Base-by-base conservation (phyloP, 2,329 filamentous ascomycete species). In the Epichloe gansuensis region DNA sequence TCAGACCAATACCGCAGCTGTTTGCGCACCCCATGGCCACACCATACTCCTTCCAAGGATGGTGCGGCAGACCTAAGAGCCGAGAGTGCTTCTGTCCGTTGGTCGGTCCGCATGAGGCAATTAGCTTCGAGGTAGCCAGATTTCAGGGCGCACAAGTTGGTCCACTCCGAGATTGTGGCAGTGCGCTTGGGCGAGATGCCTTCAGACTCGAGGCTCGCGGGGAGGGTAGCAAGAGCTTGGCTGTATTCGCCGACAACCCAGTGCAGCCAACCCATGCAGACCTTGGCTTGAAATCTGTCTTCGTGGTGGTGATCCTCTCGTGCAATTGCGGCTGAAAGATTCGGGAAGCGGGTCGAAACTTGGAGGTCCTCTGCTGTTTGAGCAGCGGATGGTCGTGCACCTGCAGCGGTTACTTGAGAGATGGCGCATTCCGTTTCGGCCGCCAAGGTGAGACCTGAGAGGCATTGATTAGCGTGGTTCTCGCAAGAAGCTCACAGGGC, bases 191-290 rank as follows among this genome's bases (percentile, higher is more conserved):
- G 66, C 41, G 73, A 70, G 31, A 75, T 66, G 54, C 80, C 71
- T 35, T 78, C 75, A 45, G 75, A 71, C 46, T 77, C 76, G 49
- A 88, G 74, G 57, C 81, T 78, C 54, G 74, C 75, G 4, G 88
- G 87, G 13, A 95, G 72, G 53, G 74, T 77, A 38, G 72, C 70
- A 43, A 79, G 68, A 39, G 85, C 83, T 43, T 80, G 66, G 1
- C 72, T 73, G 57, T 86, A 86, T 59, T 94, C 85, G 37, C 81
- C 82, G 51, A 85, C 69, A 8, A 82, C 80, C 81, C 87, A 95
- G 63, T 94, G 82, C 61, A 95, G 75, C 86, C 90, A 94, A 52
- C 84, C 90, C 45, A 91, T 68, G 66, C 88, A 93, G 50, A 93
- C 83, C 55, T 82, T 83, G 35, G 89, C 91, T 68, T 95, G 89